Percentiles rank a stretch among this genome's conserved stretches.
Evolutionary conservation across 371 early-diverging fungal species (phyloP).

Genomic region (Catenaria anguillulae): DNA sequence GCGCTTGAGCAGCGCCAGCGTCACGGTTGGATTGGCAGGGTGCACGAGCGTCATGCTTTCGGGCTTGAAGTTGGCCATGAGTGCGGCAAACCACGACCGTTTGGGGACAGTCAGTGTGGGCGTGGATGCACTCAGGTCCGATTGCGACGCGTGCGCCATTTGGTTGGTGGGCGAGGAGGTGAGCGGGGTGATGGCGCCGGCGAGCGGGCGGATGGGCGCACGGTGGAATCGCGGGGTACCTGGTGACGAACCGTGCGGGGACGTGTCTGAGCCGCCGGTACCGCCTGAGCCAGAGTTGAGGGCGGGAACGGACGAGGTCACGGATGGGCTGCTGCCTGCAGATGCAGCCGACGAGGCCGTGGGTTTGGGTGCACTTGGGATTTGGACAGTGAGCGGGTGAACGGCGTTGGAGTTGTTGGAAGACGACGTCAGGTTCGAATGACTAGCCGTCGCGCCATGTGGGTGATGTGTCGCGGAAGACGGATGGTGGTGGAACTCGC

Average conservation of each 20-base stretch:
- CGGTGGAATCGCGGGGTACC: not conserved
- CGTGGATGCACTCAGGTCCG: constrained; percentile 9
- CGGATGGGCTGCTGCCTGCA: too few species aligned
- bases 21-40: not conserved
- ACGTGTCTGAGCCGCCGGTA: too few species aligned
- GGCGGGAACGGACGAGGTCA: too few species aligned
- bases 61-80: constrained; percentile 23
- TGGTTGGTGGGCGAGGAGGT: not conserved
- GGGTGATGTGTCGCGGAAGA: constrained; percentile 13
- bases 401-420: too few species aligned
- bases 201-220: not conserved
- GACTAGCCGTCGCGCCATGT: too few species aligned
- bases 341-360: too few species aligned
- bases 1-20: constrained; percentile 2
- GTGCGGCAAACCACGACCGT: constrained; percentile 21
- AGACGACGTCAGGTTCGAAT: too few species aligned
- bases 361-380: too few species aligned
- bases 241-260: not conserved
- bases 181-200: not conserved
- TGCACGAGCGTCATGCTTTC: constrained; percentile 12
- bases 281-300: too few species aligned
- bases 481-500: too few species aligned
- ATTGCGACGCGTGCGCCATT: constrained; percentile 13
- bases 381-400: too few species aligned
- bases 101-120: constrained; percentile 14